Evolutionary conservation across 371 early-diverging fungal species (phyloP).

Genomic region (Lichtheimia ramosa): DNA sequence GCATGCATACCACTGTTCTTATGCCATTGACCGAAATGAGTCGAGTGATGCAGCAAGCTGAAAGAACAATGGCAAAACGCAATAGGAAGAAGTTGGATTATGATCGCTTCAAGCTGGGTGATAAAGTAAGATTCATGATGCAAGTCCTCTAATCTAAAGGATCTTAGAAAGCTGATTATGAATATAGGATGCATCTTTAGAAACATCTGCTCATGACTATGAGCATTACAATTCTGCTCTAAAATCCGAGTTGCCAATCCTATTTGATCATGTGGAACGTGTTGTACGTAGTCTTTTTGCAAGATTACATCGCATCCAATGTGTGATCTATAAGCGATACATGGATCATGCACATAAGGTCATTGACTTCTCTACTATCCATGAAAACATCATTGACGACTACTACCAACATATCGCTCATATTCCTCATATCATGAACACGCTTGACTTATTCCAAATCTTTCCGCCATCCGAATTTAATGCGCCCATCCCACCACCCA

Average conservation of each 20-base stretch:
- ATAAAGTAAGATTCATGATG: background rate
- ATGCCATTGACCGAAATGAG: background rate
- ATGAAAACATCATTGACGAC: background rate
- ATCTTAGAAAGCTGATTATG: too few relatives aligned
- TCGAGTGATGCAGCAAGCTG: background rate
- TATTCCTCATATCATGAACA: background rate
- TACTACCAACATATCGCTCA: background rate
- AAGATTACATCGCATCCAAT: background rate
- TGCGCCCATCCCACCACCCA: background rate
- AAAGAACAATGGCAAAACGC: slow-evolving; percentile 2
- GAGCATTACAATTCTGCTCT: background rate
- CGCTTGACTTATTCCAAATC: background rate
- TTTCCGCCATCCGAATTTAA: background rate
- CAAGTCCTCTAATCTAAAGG: too few relatives aligned
- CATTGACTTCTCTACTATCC: background rate
- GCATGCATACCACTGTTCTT: background rate
- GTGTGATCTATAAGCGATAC: background rate
- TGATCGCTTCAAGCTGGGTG: background rate
- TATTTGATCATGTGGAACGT: background rate
- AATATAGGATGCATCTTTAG: background rate
- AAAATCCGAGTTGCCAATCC: background rate
- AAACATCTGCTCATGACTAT: slow-evolving; percentile 1
- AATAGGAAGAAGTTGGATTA: background rate
- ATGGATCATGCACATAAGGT: background rate
- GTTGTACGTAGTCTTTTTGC: background rate